Base-by-base conservation (phyloP, 75 land plant species). In the Azolla pinnata region DNA sequence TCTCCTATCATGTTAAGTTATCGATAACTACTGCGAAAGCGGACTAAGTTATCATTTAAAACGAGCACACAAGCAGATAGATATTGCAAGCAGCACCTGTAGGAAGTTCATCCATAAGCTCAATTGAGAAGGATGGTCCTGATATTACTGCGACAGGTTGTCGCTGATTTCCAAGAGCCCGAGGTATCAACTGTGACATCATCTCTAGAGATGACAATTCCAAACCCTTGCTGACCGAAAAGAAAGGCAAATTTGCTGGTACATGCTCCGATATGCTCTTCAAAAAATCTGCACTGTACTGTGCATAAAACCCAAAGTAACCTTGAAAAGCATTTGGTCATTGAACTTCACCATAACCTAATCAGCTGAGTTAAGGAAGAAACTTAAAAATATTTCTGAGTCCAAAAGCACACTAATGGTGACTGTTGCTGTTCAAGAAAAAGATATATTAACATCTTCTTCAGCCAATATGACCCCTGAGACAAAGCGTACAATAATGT, bases 111-210 rank as follows among this genome's bases (percentile, higher is more conserved):
- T 75, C 81, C 96, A 90, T 86, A 49, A 90, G 64, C 74, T 90
- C 96, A 61, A 84, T 64, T 18, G 96, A 82, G 71, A 90, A 90
- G 5, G 96, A 90, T 25, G 96, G 96, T 5, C 96, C 96, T 5
- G 96, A 90, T 25, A 90, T 67, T 5, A 85, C 87, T 69, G 78
- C 61, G 40, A 87, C 75, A 50, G 96, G 96, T 46, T 90, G 96
- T 20, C 87, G 61, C 49, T 82, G 85, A 33, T 90, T 90, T 18
- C 74, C 77, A 51, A 90, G 66, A 48, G 91, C 71, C 53, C 73
- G 68, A 12, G 96, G 96, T 59, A 90, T 87, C 9, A 90, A 73
- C 56, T 87, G 96, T 42, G 96, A 86, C 96, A 90, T 90, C 88
- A 75, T 86, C 62, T 83, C 83, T 42, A 90, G 63, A 2, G 96